Evolutionary conservation across 2,329 filamentous ascomycete genomes (phyloP).

Genomic region (Aspergillus neotritici): DNA sequence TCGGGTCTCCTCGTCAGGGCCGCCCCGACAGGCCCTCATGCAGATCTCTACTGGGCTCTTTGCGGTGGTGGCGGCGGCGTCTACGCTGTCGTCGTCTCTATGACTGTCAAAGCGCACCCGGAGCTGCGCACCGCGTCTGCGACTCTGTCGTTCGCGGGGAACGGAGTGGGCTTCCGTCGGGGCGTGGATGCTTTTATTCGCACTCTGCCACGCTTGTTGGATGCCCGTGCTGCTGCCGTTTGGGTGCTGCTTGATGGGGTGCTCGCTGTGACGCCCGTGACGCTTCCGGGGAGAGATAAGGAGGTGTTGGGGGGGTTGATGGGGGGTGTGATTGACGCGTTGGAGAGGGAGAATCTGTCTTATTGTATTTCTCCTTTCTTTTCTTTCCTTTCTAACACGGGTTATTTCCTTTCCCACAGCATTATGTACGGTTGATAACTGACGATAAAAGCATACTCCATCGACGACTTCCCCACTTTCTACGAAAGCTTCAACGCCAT

Average conservation of each 20-base stretch:
- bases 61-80: constrained; percentile 15
- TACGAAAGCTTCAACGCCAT: constrained; percentile 77
- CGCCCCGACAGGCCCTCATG: constrained; percentile 11
- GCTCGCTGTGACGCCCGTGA: constrained; percentile 42
- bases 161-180: constrained; percentile 45
- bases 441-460: constrained; percentile 3
- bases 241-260: constrained; percentile 49
- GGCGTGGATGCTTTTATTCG: constrained; percentile 47
- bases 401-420: too few relatives aligned
- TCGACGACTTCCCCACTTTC: constrained; percentile 12
- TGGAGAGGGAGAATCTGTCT: constrained; percentile 31
- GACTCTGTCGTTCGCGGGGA: constrained; percentile 38
- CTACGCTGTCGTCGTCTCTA: constrained; percentile 27
- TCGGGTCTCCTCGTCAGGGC: constrained; percentile 4
- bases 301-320: constrained; percentile 42
- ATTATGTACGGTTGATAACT: too few relatives aligned
- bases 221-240: constrained; percentile 44
- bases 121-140: constrained; percentile 41
- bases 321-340: constrained; percentile 36
- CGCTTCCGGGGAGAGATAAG: constrained; percentile 42
- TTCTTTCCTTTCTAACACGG: constrained; percentile 1
- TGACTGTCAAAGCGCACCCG: constrained; percentile 49
- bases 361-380: constrained; percentile 18
- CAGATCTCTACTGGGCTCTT: constrained; percentile 18
- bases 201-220: constrained; percentile 42